Evolutionary conservation across 805 yeast genomes (phyloP).

Genomic region (Pichia cephalocereana): DNA sequence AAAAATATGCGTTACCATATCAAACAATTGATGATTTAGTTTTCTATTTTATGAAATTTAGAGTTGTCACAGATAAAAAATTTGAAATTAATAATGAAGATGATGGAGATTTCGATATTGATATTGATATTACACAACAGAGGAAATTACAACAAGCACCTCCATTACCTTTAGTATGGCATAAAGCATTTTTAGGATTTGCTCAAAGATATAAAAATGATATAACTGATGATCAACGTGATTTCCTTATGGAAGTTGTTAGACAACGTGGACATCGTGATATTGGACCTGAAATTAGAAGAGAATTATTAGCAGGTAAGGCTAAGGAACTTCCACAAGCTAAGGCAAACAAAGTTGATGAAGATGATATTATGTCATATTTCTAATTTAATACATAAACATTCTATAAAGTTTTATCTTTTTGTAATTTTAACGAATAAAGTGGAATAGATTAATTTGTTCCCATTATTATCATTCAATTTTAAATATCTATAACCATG

Average conservation of each 20-base stretch:
- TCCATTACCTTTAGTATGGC: conserved; percentile 91
- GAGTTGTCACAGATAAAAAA: conserved; percentile 42
- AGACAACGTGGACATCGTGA: conserved; percentile 83
- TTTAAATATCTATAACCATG: conserved; percentile 81
- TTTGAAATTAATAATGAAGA: conserved; percentile 18
- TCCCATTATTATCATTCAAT: conserved; percentile 70
- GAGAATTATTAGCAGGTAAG: conserved; percentile 83
- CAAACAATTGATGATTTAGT: conserved; percentile 93
- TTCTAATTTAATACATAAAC: conserved; percentile 11
- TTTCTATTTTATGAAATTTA: conserved; percentile 86
- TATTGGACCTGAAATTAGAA: conserved; percentile 88
- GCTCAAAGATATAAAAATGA: conserved; percentile 96
- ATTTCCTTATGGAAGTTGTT: conserved; percentile 81
- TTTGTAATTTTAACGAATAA: conserved; percentile 28
- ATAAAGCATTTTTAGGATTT: conserved; percentile 87
- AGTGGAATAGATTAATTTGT: conserved; percentile 50
- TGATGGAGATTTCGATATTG: conserved; percentile 26
- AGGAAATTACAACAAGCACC: conserved; percentile 31
- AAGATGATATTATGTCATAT: conserved; percentile 26
- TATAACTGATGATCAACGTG: conserved; percentile 97
- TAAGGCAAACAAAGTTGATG: conserved; percentile 11
- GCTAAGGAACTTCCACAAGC: conserved; percentile 34
- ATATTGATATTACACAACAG: conserved; percentile 23
- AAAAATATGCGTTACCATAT: conserved; percentile 93
- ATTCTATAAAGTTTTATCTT: conserved; percentile 4